Evolutionary conservation across 2,329 filamentous ascomycete species (phyloP).

Genomic region (Ophiosphaerella korrae): DNA sequence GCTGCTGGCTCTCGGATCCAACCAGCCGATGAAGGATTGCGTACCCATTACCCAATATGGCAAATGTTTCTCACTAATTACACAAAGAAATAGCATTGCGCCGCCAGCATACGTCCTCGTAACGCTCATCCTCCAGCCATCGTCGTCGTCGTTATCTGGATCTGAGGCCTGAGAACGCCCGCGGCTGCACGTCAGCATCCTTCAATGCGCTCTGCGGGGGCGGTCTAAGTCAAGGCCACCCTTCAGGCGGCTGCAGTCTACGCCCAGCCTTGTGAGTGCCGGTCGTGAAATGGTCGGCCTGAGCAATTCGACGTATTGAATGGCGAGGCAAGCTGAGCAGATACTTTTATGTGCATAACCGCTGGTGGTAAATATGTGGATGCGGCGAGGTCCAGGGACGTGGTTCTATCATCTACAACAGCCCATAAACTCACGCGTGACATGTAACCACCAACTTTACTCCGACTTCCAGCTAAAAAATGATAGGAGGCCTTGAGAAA

Average conservation of each 20-base stretch:
- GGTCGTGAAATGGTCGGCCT: neutral
- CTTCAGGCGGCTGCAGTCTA: slow-evolving; percentile 7
- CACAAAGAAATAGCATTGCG: slow-evolving; percentile 7
- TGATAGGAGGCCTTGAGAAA: no score
- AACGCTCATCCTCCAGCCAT: slow-evolving; percentile 8
- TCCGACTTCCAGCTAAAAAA: no score
- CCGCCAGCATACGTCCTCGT: slow-evolving; percentile 12
- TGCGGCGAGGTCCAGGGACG: slow-evolving; percentile 1
- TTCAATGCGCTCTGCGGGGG: slow-evolving; percentile 10
- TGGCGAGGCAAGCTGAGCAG: neutral
- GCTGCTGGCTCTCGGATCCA: neutral
- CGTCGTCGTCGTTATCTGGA: neutral
- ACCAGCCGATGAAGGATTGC: slow-evolving; percentile 10
- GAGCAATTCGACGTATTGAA: neutral
- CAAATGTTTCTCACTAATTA: neutral
- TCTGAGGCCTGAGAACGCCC: slow-evolving; percentile 9
- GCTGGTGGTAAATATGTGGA: slow-evolving; percentile 9
- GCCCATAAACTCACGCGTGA: neutral
- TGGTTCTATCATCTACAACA: neutral
- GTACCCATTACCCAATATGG: neutral
- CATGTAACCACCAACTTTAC: no score
- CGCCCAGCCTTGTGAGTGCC: neutral
- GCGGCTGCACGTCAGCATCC: slow-evolving; percentile 16
- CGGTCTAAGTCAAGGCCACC: slow-evolving; percentile 13
- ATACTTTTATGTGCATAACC: slow-evolving; percentile 4